Percentiles rank a stretch among this genome's conserved stretches.
Conservation (phyloP, 306 rosid species). For the Purshia tridentata region DNA sequence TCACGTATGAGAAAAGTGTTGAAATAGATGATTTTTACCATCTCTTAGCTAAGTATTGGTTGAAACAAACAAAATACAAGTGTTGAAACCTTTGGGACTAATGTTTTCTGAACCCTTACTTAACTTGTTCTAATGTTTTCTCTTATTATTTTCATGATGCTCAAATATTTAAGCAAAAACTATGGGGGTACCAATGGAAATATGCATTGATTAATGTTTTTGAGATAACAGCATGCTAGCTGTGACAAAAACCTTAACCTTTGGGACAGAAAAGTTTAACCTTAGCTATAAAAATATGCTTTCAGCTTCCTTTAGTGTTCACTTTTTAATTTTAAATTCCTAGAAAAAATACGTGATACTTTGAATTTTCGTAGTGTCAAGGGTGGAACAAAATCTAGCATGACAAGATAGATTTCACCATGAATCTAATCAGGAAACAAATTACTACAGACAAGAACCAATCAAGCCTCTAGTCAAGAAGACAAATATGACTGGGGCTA, state of each 20-base stretch:
- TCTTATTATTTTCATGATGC: background rate
- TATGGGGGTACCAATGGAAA: background rate
- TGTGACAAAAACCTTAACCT: background rate
- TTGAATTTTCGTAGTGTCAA: background rate
- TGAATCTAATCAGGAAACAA: background rate
- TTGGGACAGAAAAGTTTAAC: background rate
- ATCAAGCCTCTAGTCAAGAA: slow-evolving; percentile 1
- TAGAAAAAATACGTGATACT: background rate
- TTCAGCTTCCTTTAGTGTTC: background rate
- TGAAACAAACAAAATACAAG: background rate
- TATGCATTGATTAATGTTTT: background rate
- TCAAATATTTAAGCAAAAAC: background rate
- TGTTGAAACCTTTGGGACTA: background rate
- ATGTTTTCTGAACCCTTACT: background rate
- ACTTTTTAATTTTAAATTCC: background rate
- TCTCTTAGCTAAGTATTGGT: background rate
- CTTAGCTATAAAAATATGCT: background rate
- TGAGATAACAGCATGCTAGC: too few species aligned
- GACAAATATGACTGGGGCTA: background rate
- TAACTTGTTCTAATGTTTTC: background rate
- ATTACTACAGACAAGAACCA: background rate
- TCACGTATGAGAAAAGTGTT: too few species aligned
- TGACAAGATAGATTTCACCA: background rate
- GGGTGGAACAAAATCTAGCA: background rate
- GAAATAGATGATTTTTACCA: background rate